Conservation (phyloP, 2,329 filamentous ascomycete genomes). For the Alternaria consortialis region DNA sequence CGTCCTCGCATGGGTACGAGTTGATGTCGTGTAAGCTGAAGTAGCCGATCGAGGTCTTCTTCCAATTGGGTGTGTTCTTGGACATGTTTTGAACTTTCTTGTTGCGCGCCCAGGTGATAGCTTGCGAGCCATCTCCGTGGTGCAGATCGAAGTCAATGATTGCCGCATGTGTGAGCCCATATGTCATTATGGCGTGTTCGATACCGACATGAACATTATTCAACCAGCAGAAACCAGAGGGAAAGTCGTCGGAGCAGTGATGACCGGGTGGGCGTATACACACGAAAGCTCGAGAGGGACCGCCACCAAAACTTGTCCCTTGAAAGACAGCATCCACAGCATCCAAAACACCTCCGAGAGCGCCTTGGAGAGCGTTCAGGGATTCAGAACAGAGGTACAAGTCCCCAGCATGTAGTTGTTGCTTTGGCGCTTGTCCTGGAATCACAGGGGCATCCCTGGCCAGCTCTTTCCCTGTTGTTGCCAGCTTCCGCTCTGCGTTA, state of each 20-base stretch:
- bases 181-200: conserved; percentile 82
- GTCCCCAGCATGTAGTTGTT: conserved; percentile 83
- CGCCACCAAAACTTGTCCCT: conserved; percentile 54
- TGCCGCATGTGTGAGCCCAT: conserved; percentile 90
- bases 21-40: conserved; percentile 99
- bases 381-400: conserved; percentile 91
- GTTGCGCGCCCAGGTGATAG: conserved; percentile 93
- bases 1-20: conserved; percentile 93
- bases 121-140: conserved; percentile 77
- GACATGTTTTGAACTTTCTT: conserved; percentile 68
- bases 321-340: conserved; percentile 87
- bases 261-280: conserved; percentile 93
- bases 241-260: conserved; percentile 88
- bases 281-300: conserved; percentile 83
- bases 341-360: conserved; percentile 91
- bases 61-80: conserved; percentile 78
- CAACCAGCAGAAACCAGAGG: conserved; percentile 97
- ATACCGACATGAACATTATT: conserved; percentile 99
- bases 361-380: conserved; percentile 85
- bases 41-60: conserved; percentile 90
- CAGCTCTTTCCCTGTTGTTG: conserved; percentile 79
- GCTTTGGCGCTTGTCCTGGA: conserved; percentile 63
- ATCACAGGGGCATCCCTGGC: conserved; percentile 58
- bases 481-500: conserved; percentile 78
- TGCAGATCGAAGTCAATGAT: conserved; percentile 61